Conservation (phyloP, 1,139 yeast genomes). For the Scheffersomyces lignicola region DNA sequence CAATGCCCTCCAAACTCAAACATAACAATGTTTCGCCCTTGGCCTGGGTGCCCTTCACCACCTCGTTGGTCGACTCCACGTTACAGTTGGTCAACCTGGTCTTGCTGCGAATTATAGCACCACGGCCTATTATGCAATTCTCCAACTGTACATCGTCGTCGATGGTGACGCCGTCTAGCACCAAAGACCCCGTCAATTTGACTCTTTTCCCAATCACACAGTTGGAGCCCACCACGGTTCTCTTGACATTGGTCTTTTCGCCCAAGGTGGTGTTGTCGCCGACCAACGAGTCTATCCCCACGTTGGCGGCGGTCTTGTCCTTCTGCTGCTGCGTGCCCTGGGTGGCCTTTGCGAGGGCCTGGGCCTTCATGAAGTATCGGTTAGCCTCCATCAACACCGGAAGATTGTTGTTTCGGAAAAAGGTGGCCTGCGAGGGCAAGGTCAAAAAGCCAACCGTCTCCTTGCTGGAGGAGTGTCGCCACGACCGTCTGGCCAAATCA, state of each 20-base stretch:
- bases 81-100: slow-evolving; percentile 72
- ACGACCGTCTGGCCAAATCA: slow-evolving; percentile 86
- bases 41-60: slow-evolving; percentile 58
- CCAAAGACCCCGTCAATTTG: slow-evolving; percentile 81
- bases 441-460: slow-evolving; percentile 66
- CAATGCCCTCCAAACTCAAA: slow-evolving; percentile 56
- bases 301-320: slow-evolving; percentile 68
- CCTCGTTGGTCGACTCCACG: slow-evolving; percentile 76
- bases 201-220: slow-evolving; percentile 84
- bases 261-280: slow-evolving; percentile 62
- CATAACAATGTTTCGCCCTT: slow-evolving; percentile 84
- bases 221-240: slow-evolving; percentile 73
- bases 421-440: slow-evolving; percentile 64
- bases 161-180: slow-evolving; percentile 67
- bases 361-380: slow-evolving; percentile 64
- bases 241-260: slow-evolving; percentile 81
- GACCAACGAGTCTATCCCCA: slow-evolving; percentile 84
- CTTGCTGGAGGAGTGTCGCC: slow-evolving; percentile 69
- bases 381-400: slow-evolving; percentile 92
- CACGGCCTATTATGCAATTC: slow-evolving; percentile 81
- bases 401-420: slow-evolving; percentile 74
- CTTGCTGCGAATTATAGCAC: slow-evolving; percentile 60
- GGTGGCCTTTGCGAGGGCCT: slow-evolving; percentile 36
- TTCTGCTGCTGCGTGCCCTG: slow-evolving; percentile 19
- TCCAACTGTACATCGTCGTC: slow-evolving; percentile 87